Conservation (phyloP, 2,329 filamentous ascomycete species). For the Fusarium sp. region DNA sequence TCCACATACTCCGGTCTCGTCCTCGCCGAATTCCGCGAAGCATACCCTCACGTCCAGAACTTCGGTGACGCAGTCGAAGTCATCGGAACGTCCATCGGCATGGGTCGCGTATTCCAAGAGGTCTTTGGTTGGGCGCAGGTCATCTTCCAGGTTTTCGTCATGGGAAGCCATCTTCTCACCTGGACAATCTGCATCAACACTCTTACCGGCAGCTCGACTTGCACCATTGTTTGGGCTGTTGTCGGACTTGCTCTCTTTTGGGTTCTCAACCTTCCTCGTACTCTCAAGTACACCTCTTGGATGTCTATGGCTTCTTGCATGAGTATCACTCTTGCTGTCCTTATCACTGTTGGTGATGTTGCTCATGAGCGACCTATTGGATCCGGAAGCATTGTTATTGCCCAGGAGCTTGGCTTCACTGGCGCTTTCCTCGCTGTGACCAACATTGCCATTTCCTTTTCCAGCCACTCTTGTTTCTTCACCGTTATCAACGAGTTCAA, state of each 20-base stretch:
- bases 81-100: constrained; percentile 57
- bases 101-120: constrained; percentile 66
- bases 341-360: constrained; percentile 72
- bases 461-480: constrained; percentile 75
- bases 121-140: constrained; percentile 69
- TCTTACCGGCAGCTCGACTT: constrained; percentile 68
- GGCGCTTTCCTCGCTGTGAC: constrained; percentile 67
- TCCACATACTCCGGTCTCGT: constrained; percentile 71
- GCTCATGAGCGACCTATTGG: constrained; percentile 58
- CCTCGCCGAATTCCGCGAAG: constrained; percentile 75
- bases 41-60: constrained; percentile 74
- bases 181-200: constrained; percentile 75
- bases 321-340: constrained; percentile 70
- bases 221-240: constrained; percentile 72
- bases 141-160: constrained; percentile 73
- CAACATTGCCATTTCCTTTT: constrained; percentile 75
- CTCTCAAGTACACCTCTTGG: constrained; percentile 70
- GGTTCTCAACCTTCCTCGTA: constrained; percentile 69
- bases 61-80: constrained; percentile 74
- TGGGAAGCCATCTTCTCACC: constrained; percentile 75
- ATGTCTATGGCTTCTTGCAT: constrained; percentile 71
- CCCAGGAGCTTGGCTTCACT: constrained; percentile 57
- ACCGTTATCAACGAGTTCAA: constrained; percentile 73
- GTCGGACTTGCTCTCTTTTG: constrained; percentile 69
- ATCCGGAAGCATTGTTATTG: constrained; percentile 48